Conservation (phyloP, 768 basidiomycete species). For the Postia placenta region DNA sequence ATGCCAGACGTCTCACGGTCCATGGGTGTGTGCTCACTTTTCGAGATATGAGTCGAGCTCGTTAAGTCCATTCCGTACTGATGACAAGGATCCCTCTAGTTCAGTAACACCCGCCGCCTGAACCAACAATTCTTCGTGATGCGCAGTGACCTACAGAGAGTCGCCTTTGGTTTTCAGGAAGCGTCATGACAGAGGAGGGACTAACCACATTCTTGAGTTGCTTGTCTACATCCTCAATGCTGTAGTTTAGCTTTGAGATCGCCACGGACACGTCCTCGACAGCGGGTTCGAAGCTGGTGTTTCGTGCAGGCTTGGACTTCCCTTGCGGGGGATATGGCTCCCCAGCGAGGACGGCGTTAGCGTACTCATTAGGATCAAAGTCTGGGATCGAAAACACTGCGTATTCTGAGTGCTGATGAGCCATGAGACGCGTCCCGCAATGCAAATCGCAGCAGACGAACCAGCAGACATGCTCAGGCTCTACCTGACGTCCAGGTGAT, state of each 20-base stretch:
- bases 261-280: constrained; percentile 89
- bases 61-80: constrained; percentile 62
- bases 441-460: constrained; percentile 3
- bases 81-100: constrained; percentile 63
- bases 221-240: constrained; percentile 87
- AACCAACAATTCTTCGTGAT: constrained; percentile 77
- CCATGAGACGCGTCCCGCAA: not conserved
- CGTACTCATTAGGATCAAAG: constrained; percentile 88
- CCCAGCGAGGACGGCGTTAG: constrained; percentile 83
- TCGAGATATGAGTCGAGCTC: constrained; percentile 75
- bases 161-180: not conserved
- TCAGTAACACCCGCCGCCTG: constrained; percentile 72
- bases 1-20: not conserved
- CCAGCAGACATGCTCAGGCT: no score
- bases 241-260: constrained; percentile 79
- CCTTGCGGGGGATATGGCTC: constrained; percentile 59
- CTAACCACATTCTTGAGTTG: constrained; percentile 82
- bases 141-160: constrained; percentile 58
- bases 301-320: constrained; percentile 24
- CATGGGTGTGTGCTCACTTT: constrained; percentile 55
- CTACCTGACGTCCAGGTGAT: no score
- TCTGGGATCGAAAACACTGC: constrained; percentile 63
- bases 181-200: not conserved
- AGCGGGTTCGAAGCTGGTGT: constrained; percentile 42
- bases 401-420: constrained; percentile 27